Evolutionary conservation across 441 rosid genomes (phyloP).

Genomic region (Gossypium trilobum): DNA sequence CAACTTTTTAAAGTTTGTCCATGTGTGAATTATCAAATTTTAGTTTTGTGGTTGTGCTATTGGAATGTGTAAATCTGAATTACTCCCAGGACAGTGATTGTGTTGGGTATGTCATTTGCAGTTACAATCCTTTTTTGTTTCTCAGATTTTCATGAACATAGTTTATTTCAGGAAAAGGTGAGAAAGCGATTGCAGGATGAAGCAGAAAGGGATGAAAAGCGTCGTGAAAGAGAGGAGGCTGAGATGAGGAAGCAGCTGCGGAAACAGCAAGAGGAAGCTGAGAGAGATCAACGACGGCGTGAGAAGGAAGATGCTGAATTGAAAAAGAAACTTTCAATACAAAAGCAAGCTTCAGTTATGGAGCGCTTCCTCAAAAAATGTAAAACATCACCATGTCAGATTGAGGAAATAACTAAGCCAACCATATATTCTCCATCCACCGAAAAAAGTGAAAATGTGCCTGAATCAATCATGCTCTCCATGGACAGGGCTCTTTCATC

Average conservation of each 20-base stretch:
- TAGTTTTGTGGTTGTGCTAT: not conserved
- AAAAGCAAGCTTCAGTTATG: slow-evolving; percentile 86
- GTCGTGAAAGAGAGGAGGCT: slow-evolving; percentile 50
- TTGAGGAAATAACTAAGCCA: slow-evolving; percentile 26
- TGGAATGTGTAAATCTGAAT: not conserved
- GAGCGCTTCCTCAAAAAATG: slow-evolving; percentile 64
- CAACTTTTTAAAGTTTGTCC: not conserved
- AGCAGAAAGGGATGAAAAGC: slow-evolving; percentile 47
- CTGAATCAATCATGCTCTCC: slow-evolving; percentile 34
- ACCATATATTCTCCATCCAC: slow-evolving; percentile 15
- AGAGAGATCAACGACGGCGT: slow-evolving; percentile 51
- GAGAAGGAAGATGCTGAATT: slow-evolving; percentile 68
- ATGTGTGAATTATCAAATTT: not conserved
- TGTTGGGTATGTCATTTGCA: not conserved
- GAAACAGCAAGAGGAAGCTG: slow-evolving; percentile 74
- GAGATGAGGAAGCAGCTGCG: slow-evolving; percentile 48
- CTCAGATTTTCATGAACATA: not conserved
- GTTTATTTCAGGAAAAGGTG: slow-evolving; percentile 55
- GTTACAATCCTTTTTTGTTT: not conserved
- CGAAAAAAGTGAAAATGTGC: slow-evolving; percentile 27
- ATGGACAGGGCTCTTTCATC: slow-evolving; percentile 57
- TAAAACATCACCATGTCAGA: slow-evolving; percentile 33
- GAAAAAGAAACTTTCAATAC: slow-evolving; percentile 46
- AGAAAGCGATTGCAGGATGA: slow-evolving; percentile 50
- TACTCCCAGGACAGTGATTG: not conserved